phyloP scores from a whole-genome alignment of 169 alveolate genomes.

The Plasmodium fragile region DNA sequence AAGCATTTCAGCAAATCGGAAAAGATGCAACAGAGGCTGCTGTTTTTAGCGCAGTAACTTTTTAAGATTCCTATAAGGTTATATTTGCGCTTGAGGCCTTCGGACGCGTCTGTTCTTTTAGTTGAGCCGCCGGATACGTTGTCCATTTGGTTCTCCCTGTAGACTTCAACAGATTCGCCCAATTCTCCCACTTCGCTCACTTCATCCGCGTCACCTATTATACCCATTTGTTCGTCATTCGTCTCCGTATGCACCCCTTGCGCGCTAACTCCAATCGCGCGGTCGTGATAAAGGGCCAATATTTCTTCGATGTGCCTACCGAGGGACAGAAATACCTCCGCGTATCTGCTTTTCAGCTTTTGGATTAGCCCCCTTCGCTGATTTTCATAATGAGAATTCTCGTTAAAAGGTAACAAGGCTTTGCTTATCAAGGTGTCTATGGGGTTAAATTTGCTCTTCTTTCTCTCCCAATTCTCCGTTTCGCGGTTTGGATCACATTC shows the following conservation, averaged over 20 bases:
- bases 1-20: conserved; percentile 38
- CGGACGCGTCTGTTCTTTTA: background rate
- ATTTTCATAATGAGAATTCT: conserved; percentile 19
- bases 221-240: background rate
- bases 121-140: background rate
- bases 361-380: conserved; percentile 12
- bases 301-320: conserved; percentile 36
- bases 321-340: conserved; percentile 15
- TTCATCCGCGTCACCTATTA: background rate
- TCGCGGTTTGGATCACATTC: background rate
- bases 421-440: conserved; percentile 37
- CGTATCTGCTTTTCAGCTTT: conserved; percentile 23
- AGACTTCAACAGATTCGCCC: background rate
- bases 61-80: conserved; percentile 32
- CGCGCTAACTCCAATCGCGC: background rate
- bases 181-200: background rate
- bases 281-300: conserved; percentile 22
- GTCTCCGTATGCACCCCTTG: background rate
- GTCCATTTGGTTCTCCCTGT: conserved; percentile 5
- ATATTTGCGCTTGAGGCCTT: background rate
- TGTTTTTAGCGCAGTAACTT: conserved; percentile 23
- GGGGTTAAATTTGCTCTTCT: background rate
- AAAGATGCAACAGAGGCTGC: background rate
- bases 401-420: conserved; percentile 9
- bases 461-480: background rate